These are phyloP conservation scores for Triticum monococcum DNA, from an alignment of 176 grass and related monocot genomes.

Conservation along the genomic window DNA sequence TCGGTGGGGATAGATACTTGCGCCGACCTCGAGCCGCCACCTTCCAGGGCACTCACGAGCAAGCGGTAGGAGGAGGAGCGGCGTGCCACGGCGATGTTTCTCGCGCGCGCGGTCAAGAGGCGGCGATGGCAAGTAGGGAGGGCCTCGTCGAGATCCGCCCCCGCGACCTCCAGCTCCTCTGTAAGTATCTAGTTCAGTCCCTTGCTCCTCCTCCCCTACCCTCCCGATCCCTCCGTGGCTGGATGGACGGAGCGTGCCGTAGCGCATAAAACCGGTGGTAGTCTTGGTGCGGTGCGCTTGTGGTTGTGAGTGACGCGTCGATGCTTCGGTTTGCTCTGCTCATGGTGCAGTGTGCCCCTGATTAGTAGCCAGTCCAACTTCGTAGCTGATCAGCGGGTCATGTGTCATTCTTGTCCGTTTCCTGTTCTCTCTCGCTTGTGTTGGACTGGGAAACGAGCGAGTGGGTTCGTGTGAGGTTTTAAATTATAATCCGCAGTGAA, in stretches of 20 bases:
- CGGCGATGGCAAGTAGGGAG: conserved; percentile 42
- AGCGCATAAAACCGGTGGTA: background rate
- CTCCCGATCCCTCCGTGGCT: background rate
- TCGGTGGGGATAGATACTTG: background rate
- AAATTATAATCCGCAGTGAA: background rate
- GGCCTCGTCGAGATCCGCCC: conserved; percentile 17
- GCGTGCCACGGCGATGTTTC: background rate
- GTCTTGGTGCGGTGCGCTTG: background rate
- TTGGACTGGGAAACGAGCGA: background rate
- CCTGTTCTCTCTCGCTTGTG: background rate
- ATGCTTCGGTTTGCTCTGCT: background rate
- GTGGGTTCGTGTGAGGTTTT: background rate
- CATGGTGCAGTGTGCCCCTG: background rate
- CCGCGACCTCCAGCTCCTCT: too few relatives aligned
- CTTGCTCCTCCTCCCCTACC: background rate
- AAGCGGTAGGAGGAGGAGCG: background rate
- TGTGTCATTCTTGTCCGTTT: background rate
- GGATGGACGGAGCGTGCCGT: background rate
- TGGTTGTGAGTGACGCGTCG: background rate
- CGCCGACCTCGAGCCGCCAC: too few relatives aligned
- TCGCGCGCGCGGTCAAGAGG: background rate
- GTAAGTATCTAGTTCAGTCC: background rate
- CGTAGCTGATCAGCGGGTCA: background rate
- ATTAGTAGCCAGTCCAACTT: background rate
- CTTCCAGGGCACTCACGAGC: too few relatives aligned